These are phyloP conservation scores for Litsea cubeba DNA, from an alignment of 164 flowering plant species.

Conservation along the genomic window DNA sequence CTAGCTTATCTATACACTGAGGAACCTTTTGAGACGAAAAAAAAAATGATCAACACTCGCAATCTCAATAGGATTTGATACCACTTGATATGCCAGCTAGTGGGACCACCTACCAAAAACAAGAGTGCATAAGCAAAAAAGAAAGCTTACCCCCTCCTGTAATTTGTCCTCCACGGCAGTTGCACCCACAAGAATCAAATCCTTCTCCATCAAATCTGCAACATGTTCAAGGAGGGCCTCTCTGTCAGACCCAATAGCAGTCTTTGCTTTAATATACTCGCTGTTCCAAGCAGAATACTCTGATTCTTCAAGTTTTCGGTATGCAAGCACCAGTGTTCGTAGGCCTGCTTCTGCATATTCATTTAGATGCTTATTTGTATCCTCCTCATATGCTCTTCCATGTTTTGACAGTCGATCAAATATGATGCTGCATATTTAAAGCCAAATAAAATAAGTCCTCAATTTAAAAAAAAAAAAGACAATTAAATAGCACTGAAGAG, in stretches of 20 bases:
- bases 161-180: slow-evolving; percentile 99
- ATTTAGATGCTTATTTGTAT: slow-evolving; percentile 74
- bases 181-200: slow-evolving; percentile 90
- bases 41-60: not conserved
- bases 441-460: not conserved
- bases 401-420: slow-evolving; percentile 78
- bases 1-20: slow-evolving; percentile 96
- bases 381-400: slow-evolving; percentile 67
- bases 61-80: no score
- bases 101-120: not conserved
- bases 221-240: slow-evolving; percentile 74
- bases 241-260: slow-evolving; percentile 77
- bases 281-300: slow-evolving; percentile 80
- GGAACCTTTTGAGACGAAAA: slow-evolving; percentile 61
- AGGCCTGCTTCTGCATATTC: slow-evolving; percentile 95
- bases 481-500: no score
- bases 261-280: slow-evolving; percentile 76
- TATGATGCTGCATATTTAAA: slow-evolving; percentile 65
- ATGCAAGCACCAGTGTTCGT: slow-evolving; percentile 95
- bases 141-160: slow-evolving; percentile 75
- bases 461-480: not conserved
- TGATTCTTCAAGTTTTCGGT: slow-evolving; percentile 73
- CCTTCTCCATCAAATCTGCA: slow-evolving; percentile 82
- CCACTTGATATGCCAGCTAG: no score
- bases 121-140: not conserved